Evolutionary conservation across 495 filamentous ascomycete species (phyloP).

Genomic region (Tuber brumale): DNA sequence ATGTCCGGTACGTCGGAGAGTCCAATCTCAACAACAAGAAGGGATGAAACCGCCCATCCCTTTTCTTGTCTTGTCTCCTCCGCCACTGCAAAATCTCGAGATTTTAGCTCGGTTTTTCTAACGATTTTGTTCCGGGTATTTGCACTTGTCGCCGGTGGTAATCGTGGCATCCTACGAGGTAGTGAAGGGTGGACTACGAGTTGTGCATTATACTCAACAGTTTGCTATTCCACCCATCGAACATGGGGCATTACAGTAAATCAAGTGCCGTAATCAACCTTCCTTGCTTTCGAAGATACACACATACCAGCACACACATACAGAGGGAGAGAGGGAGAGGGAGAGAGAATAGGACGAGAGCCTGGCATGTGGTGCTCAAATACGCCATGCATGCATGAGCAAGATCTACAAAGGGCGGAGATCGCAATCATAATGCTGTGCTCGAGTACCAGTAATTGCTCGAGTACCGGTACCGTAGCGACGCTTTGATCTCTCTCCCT

Average conservation of each 20-base stretch:
- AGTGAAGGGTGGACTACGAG: background rate
- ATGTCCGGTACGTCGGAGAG: background rate
- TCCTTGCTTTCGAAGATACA: background rate
- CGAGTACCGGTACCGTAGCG: background rate
- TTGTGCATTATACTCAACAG: background rate
- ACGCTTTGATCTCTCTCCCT: background rate
- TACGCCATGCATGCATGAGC: background rate
- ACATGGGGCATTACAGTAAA: background rate
- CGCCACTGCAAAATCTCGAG: background rate
- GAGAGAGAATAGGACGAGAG: background rate
- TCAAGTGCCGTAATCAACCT: background rate
- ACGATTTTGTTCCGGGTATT: background rate
- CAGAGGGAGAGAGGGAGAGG: no score
- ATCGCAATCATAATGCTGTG: background rate
- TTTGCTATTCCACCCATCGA: background rate
- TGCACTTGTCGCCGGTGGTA: background rate
- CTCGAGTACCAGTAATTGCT: no score
- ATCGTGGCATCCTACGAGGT: background rate
- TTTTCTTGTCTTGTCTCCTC: background rate
- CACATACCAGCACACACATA: background rate
- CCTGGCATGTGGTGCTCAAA: background rate
- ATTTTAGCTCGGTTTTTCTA: background rate
- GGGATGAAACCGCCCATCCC: background rate
- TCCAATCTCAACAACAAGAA: background rate
- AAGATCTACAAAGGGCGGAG: background rate